Percentiles rank a stretch among this genome's conserved stretches.
Evolutionary conservation across 2,329 filamentous ascomycete species (phyloP).

Genomic region (Beauveria pseudobassiana): DNA sequence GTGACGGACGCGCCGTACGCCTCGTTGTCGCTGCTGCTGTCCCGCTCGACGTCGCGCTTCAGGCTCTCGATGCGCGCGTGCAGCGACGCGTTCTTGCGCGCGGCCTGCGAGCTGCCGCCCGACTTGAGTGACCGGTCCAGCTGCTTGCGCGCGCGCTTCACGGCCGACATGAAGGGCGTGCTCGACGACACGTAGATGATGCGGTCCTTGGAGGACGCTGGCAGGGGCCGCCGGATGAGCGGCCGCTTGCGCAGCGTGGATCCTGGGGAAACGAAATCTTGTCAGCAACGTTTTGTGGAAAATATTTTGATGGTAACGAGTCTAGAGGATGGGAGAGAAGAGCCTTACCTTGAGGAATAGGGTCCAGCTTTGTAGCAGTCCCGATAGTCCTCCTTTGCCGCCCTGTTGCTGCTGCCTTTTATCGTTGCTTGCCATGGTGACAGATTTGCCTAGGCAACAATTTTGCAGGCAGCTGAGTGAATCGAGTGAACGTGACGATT

Average conservation of each 20-base stretch:
- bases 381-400: neutral
- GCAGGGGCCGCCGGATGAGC: slow-evolving; percentile 31
- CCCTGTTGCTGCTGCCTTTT: neutral
- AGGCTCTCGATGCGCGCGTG: slow-evolving; percentile 38
- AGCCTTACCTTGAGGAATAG: slow-evolving; percentile 25
- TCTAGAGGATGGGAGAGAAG: neutral
- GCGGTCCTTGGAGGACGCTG: slow-evolving; percentile 35
- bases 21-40: slow-evolving; percentile 15
- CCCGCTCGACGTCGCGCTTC: slow-evolving; percentile 21
- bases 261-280: slow-evolving; percentile 25
- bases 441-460: neutral
- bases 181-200: slow-evolving; percentile 58
- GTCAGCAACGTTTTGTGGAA: neutral
- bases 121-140: slow-evolving; percentile 44
- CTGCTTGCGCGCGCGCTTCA: slow-evolving; percentile 57
- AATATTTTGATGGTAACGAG: neutral
- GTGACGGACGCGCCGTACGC: slow-evolving; percentile 35
- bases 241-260: slow-evolving; percentile 43
- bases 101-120: slow-evolving; percentile 27
- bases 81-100: slow-evolving; percentile 40
- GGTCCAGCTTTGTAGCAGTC: slow-evolving; percentile 25
- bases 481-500: neutral
- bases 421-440: neutral
- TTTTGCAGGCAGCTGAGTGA: neutral
- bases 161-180: slow-evolving; percentile 60